Evolutionary conservation across 1,284 basidiomycete species (phyloP), one percentile per base, ranked within the genome.

Genomic region (Phellopilus nigrolimitatus): DNA sequence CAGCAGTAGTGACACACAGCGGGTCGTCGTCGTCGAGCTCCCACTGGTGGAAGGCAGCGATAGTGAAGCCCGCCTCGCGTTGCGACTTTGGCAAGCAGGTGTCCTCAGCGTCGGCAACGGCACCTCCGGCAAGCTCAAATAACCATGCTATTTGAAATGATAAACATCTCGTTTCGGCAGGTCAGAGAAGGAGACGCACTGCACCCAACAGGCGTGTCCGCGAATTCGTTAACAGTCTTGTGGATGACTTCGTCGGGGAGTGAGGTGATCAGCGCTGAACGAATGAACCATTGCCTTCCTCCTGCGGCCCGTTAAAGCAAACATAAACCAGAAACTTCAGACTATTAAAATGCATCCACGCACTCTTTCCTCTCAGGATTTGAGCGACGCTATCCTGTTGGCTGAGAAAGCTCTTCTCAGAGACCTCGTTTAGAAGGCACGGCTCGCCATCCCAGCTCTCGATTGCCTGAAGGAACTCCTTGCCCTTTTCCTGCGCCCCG

Each of bases 1-100:
- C 88, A 9, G 91, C 91, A 27, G 87, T 84, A 42, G 76, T 74
- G 49, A 91, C 76, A 60, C 91, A 95, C 15, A 79, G 72, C 17
- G 82, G 78, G 60, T 95, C 93, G 57, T 89, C 80, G 33, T 84
- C 73, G 44, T 82, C 75, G 66, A 91, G 82, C 54, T 87, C 84
- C 93, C 93, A 95, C 65, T 95, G 93, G 66, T 95, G 92, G 40
- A 95, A 71, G 15, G 93, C 91, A 1, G 89, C 88, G 40, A 94
- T 82, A 2, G 88, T 92, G 70, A 93, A 95, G 4, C 79, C 68
- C 1, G 88, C 86, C 61, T 87, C 76, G 22, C 92, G 81, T 60
- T 91, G 86, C 12, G 76, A 72, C 60, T 82, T 80, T 3, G 90
- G 88, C 27, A 93, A 69, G 60, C 88, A 91, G 3, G 68, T 80